Base-by-base conservation (phyloP, 1,284 basidiomycete genomes). In the Athelia sp. region DNA sequence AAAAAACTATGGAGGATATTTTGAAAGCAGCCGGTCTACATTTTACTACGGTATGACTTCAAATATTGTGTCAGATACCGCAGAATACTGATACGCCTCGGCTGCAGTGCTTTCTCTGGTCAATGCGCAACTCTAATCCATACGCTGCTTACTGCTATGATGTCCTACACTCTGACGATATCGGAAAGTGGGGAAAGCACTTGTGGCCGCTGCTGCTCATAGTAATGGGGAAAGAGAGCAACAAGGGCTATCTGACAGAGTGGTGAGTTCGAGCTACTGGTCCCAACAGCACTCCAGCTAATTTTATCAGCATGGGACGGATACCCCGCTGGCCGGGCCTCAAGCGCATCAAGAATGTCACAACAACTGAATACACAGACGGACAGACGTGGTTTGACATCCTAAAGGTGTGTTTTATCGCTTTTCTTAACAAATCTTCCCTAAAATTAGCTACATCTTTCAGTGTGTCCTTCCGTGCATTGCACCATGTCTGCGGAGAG, bases 1-100 rank as follows among this genome's bases (percentile, higher is more conserved):
- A 50, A 46, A 54, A 35, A 3, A 49, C 32, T 3, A 56, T 50
- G 24, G 54, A 62, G 17, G 53, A 58, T 21, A 52, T 60, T 26
- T 52, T 66, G 9, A 47, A 58, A 31, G 50, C 56, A 19, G 45
- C 53, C 42, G 62, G 63, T n/a, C 43, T 64, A 17, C 62, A 65
- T 50, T 36, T 59, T 49, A 59, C 62, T 17, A 46, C 59, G 50
- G 59, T 62, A 51, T 18, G 52, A 29, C 17, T 34, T 14, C 31
- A 29, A 26, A 22, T 26, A 29, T 34, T 46, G 21, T 46, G 18
- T 38, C 35, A 36, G 45, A 35, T 47, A 17, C 36, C 44, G 52
- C 52, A 47, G 52, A 47, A 57, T 54, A 43, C 24, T n/a, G n/a
- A 59, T 10, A 59, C 55, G 55, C 26, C 50, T 32, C 56, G 19